phyloP scores from a whole-genome alignment of 2,329 filamentous ascomycete species.

The Aspergillus fischeri region DNA sequence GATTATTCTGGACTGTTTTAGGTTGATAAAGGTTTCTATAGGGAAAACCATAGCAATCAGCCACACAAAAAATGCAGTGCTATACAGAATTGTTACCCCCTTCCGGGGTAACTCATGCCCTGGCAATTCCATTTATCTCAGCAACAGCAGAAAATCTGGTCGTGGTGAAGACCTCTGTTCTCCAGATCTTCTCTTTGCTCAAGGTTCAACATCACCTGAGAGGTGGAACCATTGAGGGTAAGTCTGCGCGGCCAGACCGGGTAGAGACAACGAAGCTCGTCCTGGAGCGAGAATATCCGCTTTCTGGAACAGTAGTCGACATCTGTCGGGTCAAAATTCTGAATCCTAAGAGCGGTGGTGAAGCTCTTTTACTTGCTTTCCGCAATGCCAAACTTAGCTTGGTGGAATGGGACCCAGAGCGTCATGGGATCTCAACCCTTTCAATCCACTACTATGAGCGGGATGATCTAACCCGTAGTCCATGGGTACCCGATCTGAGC shows the following conservation, averaged over 20 bases:
- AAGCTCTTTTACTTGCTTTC: constrained; percentile 77
- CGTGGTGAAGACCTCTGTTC: constrained; percentile 84
- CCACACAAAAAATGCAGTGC: constrained; percentile 69
- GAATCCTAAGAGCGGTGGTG: constrained; percentile 72
- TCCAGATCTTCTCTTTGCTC: constrained; percentile 83
- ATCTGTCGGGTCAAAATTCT: constrained; percentile 72
- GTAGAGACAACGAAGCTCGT: constrained; percentile 71
- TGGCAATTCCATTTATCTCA: constrained; percentile 73
- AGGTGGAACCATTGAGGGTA: constrained; percentile 30
- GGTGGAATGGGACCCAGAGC: constrained; percentile 86
- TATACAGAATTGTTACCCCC: constrained; percentile 94
- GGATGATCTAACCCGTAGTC: constrained; percentile 76
- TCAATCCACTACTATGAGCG: constrained; percentile 99
- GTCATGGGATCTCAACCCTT: constrained; percentile 73
- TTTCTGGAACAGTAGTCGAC: constrained; percentile 80
- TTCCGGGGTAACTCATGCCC: constrained; percentile 85
- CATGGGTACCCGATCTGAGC: constrained; percentile 73
- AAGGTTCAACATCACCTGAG: constrained; percentile 50
- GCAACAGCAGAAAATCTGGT: constrained; percentile 76
- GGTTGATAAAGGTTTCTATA: neutral
- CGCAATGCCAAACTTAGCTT: constrained; percentile 90
- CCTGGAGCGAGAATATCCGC: constrained; percentile 75
- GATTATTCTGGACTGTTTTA: constrained; percentile 4
- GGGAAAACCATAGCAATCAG: neutral
- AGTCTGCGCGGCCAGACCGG: constrained; percentile 60